Conservation (phyloP, 2,329 filamentous ascomycete genomes). For the Diaporthe nobilis region DNA sequence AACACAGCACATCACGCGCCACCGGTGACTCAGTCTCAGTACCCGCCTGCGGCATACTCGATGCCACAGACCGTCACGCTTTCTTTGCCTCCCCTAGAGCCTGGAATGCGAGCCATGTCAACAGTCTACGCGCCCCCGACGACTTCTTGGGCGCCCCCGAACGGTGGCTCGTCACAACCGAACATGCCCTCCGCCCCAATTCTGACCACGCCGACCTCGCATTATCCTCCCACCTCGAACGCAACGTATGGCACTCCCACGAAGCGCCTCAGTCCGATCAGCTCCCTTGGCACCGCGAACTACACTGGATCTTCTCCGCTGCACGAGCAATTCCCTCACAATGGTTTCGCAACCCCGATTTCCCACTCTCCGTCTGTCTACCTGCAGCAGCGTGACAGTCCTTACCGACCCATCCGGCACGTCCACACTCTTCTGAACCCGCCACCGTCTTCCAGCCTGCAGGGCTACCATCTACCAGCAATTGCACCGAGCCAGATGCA, state of each 20-base stretch:
- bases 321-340: conserved; percentile 71
- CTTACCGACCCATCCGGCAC: conserved; percentile 90
- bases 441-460: conserved; percentile 83
- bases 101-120: conserved; percentile 79
- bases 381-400: conserved; percentile 88
- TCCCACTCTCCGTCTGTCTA: conserved; percentile 90
- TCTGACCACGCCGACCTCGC: conserved; percentile 51
- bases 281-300: conserved; percentile 55
- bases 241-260: conserved; percentile 64
- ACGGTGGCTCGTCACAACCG: conserved; percentile 45
- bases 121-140: conserved; percentile 77
- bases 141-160: conserved; percentile 55
- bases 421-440: conserved; percentile 94
- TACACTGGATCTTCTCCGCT: conserved; percentile 78
- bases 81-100: conserved; percentile 74
- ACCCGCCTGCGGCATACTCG: conserved; percentile 55
- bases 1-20: conserved; percentile 60
- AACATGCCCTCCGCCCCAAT: conserved; percentile 50
- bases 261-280: conserved; percentile 67
- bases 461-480: conserved; percentile 74
- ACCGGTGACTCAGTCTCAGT: conserved; percentile 47
- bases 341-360: conserved; percentile 72
- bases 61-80: conserved; percentile 52
- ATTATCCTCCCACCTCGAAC: conserved; percentile 39
- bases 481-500: conserved; percentile 82